Evolutionary conservation across 257 asterid species (phyloP).

Genomic region (Lantana camara): DNA sequence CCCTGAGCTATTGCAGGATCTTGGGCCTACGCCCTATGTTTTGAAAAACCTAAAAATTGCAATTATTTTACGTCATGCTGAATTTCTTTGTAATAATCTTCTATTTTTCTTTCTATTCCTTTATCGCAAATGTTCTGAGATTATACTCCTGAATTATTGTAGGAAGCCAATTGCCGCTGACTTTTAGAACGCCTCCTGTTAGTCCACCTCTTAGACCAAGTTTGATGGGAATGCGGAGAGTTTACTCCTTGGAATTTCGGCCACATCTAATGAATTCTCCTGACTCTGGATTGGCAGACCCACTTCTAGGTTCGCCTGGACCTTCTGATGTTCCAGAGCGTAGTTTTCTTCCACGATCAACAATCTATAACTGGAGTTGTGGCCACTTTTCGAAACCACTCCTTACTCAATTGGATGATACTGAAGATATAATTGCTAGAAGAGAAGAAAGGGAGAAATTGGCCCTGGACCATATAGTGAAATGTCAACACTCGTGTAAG

Average conservation of each 20-base stretch:
- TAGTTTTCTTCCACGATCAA: conserved; percentile 92
- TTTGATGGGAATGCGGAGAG: conserved; percentile 89
- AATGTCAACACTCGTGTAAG: conserved; percentile 92
- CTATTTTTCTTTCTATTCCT: too few relatives aligned
- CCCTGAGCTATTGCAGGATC: too few relatives aligned
- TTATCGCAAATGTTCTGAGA: too few relatives aligned
- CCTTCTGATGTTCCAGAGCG: conserved; percentile 77
- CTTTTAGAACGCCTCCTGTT: conserved; percentile 99
- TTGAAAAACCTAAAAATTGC: too few relatives aligned
- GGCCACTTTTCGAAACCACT: conserved; percentile 98
- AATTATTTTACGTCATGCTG: too few relatives aligned
- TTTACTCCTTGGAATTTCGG: conserved; percentile 91
- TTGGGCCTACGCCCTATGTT: too few relatives aligned
- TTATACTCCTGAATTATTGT: conserved; percentile 29
- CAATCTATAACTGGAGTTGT: conserved; percentile 95
- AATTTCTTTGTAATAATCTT: conserved; percentile 1
- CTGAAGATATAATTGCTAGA: conserved; percentile 76
- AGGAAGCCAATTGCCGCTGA: conserved; percentile 82
- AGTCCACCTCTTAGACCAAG: conserved; percentile 98
- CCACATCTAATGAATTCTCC: conserved; percentile 87
- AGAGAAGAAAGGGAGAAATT: conserved; percentile 85
- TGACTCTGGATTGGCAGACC: conserved; percentile 96
- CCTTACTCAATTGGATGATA: conserved; percentile 82
- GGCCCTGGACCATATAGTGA: conserved; percentile 79
- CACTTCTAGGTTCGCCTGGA: conserved; percentile 83